Conservation (phyloP, 306 rosid genomes). For the Sesbania bispinosa region DNA sequence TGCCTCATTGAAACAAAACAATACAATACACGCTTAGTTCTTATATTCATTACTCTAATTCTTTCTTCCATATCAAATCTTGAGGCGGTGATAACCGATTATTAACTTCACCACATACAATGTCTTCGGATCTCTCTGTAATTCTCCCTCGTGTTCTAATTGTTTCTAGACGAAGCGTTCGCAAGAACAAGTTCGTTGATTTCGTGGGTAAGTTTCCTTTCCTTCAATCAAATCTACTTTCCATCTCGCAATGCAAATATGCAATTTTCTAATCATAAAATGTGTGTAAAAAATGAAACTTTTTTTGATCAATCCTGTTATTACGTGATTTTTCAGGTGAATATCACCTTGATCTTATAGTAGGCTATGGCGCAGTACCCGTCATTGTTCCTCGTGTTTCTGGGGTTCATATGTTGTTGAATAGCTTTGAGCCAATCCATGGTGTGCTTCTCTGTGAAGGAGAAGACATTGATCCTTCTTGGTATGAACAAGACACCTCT, state of each 20-base stretch:
- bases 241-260: background rate
- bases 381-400: conserved; percentile 83
- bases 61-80: background rate
- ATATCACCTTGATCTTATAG: conserved; percentile 91
- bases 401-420: conserved; percentile 71
- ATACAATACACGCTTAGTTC: background rate
- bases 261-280: background rate
- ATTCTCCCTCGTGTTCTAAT: conserved; percentile 95
- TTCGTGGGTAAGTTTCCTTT: conserved; percentile 61
- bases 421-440: conserved; percentile 95
- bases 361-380: conserved; percentile 79
- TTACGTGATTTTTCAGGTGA: conserved; percentile 50
- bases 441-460: conserved; percentile 97
- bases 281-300: background rate
- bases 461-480: conserved; percentile 92
- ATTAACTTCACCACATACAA: background rate
- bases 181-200: conserved; percentile 96
- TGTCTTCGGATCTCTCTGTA: conserved; percentile 71
- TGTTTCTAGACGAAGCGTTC: conserved; percentile 86
- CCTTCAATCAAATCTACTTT: background rate
- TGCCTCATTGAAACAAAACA: background rate
- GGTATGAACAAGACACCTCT: conserved; percentile 50
- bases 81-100: background rate
- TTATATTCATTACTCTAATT: background rate
- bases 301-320: background rate